Base-by-base conservation (phyloP, 2,329 filamentous ascomycete genomes). In the Aquanectria penicillioides region DNA sequence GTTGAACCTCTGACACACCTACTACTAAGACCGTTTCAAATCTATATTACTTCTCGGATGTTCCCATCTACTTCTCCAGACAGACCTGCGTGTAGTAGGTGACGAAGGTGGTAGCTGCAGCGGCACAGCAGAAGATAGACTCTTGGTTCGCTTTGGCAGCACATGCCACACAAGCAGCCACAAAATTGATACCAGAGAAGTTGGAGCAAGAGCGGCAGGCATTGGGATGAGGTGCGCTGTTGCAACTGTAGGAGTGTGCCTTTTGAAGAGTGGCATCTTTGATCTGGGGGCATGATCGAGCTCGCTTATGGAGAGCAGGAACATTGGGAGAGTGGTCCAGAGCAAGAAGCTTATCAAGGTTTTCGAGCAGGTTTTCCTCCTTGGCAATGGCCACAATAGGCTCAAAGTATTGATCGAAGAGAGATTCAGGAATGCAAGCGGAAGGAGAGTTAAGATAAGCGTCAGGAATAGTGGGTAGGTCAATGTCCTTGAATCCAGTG, bases 41-140 rank as follows among this genome's bases (percentile, higher is more conserved):
- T n/a, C n/a, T n/a, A n/a, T n/a, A n/a, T n/a, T n/a, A n/a, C n/a
- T n/a, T n/a, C n/a, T n/a, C n/a, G n/a, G n/a, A n/a, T n/a, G n/a
- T n/a, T n/a, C n/a, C n/a, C n/a, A n/a, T n/a, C n/a, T n/a, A 63
- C 46, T 63, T 63, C 11, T n/a, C n/a, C 22, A 63, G 37, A 6
- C 59, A 63, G 15, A 59, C 54, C 23, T 63, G 61, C 8, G 59
- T 47, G 34, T 63, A 63, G 54, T 63, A 62, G 4, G 61, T 63
- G 3, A 34, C 33, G 23, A 63, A 59, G 5, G 54, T 26, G 2
- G 54, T 56, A 5, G 61, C 61, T 13, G 61, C 48, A 3, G 61
- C 61, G 28, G 54, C 59, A 50, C 61, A 63, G 22, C 61, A 63
- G 23, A 55, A 63, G 34, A 54, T 12, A 3, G 53, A 55, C 49